phyloP scores from a whole-genome alignment of 345 rosid genomes.

The Ceriops tagal region DNA sequence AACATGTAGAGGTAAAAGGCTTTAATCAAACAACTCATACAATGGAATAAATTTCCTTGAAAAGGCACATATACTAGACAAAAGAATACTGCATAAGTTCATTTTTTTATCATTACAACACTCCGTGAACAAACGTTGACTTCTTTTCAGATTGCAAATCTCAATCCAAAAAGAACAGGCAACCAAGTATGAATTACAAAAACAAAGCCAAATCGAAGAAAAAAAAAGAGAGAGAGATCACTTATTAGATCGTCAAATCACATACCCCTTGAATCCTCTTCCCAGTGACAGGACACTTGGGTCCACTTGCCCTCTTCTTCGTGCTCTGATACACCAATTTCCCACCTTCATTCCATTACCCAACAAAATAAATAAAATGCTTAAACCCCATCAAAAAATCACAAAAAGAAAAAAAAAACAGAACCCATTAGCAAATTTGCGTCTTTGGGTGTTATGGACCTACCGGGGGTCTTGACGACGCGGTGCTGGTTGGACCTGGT shows the following conservation, averaged over 20 bases:
- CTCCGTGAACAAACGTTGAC: no score
- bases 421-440: neutral
- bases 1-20: no score
- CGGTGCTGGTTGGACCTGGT: slow-evolving; percentile 93
- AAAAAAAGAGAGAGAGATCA: neutral
- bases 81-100: no score
- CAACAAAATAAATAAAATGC: neutral
- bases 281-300: slow-evolving; percentile 86
- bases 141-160: no score
- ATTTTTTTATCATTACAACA: no score
- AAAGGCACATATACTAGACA: no score
- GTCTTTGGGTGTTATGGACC: neutral
- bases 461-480: slow-evolving; percentile 90
- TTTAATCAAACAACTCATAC: no score
- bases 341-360: slow-evolving; percentile 48
- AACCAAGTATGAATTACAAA: neutral
- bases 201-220: neutral
- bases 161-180: no score
- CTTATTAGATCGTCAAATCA: neutral
- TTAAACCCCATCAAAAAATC: neutral
- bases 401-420: neutral
- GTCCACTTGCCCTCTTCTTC: slow-evolving; percentile 82
- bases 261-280: slow-evolving; percentile 94
- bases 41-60: no score
- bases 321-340: slow-evolving; percentile 85